Evolutionary conservation across 495 filamentous ascomycete genomes (phyloP).

Genomic region (Aspergillus funiculosus): DNA sequence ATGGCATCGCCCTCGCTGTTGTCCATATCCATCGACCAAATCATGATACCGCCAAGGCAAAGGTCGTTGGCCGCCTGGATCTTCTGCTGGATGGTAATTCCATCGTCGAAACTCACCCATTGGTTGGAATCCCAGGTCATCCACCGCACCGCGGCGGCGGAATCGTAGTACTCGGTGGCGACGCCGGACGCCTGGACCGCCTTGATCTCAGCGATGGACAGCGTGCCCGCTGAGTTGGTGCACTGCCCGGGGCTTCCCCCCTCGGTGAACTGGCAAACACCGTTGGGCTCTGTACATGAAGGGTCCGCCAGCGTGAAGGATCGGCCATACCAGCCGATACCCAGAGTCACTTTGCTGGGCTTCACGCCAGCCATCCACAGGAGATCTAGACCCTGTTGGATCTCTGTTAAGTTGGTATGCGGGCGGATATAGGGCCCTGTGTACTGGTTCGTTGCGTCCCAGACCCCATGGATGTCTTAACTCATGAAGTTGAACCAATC

Average conservation of each 20-base stretch:
- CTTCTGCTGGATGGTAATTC: constrained; percentile 3
- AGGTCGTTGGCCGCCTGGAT: not conserved
- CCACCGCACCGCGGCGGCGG: not conserved
- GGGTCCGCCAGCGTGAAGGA: constrained; percentile 27
- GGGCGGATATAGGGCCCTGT: not conserved
- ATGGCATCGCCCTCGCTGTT: not conserved
- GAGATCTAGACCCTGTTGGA: constrained; percentile 14
- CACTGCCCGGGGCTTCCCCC: not conserved
- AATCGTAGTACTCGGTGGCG: no score
- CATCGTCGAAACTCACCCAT: constrained; percentile 10
- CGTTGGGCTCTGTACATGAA: constrained; percentile 15
- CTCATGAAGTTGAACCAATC: constrained; percentile 13
- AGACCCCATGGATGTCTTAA: constrained; percentile 12
- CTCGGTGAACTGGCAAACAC: constrained; percentile 4
- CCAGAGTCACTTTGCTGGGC: constrained; percentile 38
- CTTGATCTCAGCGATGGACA: not conserved
- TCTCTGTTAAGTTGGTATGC: constrained; percentile 8
- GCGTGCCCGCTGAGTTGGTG: not conserved
- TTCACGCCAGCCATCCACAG: constrained; percentile 47
- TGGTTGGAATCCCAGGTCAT: constrained; percentile 4
- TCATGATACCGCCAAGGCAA: constrained; percentile 7
- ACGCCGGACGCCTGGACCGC: not conserved
- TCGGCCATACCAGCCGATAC: constrained; percentile 52
- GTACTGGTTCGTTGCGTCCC: constrained; percentile 11
- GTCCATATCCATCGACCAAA: constrained; percentile 6